phyloP scores from a whole-genome alignment of 352 stramenopile species.

The Phytopythium helicoides region DNA sequence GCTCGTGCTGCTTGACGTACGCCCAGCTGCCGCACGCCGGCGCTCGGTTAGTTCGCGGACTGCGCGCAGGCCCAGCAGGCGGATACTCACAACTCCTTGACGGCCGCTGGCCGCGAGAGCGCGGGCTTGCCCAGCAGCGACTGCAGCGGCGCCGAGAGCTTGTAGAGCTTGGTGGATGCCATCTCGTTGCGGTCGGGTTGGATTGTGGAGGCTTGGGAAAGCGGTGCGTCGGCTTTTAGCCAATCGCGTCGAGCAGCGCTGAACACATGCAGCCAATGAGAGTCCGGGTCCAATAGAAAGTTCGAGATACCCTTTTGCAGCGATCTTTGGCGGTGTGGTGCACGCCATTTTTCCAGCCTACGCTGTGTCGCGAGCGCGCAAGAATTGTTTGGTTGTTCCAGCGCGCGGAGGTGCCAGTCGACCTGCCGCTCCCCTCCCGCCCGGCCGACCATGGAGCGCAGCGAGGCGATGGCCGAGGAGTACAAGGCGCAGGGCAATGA shows the following conservation, averaged over 20 bases:
- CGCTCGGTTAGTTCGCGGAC: no score
- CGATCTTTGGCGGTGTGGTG: conserved; percentile 8
- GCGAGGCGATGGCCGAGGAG: conserved; percentile 62
- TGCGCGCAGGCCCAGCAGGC: no score
- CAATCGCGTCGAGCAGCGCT: no score
- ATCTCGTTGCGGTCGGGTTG: background rate
- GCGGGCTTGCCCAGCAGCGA: conserved; percentile 62
- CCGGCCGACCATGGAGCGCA: conserved; percentile 22
- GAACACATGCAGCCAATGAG: no score
- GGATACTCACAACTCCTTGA: conserved; percentile 76
- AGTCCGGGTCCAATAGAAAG: no score
- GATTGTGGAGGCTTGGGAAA: background rate
- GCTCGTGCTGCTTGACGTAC: conserved; percentile 75
- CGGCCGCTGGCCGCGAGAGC: conserved; percentile 58
- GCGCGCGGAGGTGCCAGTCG: no score
- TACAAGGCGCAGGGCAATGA: conserved; percentile 90
- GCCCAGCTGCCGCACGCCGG: conserved; percentile 58
- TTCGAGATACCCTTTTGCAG: conserved; percentile 46
- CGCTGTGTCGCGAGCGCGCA: no score
- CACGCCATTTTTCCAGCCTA: background rate
- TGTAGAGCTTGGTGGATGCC: conserved; percentile 54
- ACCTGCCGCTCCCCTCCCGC: no score
- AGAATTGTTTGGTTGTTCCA: no score
- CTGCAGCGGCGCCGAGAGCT: conserved; percentile 58
- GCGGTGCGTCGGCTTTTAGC: no score